phyloP scores from a whole-genome alignment of 306 rosid species.

The Betula pendula region DNA sequence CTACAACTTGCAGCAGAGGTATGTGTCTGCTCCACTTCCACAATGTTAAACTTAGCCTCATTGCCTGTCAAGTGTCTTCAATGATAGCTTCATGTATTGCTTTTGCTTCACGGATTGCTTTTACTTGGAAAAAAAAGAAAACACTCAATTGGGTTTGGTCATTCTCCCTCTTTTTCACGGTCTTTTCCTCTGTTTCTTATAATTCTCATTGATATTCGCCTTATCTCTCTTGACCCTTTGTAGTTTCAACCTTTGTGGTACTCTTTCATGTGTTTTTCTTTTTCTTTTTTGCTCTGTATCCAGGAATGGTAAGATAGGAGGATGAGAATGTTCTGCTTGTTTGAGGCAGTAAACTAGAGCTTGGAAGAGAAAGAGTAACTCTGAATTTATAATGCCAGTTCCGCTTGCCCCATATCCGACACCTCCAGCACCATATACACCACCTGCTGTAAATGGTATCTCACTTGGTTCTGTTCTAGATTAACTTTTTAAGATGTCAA shows the following conservation, averaged over 20 bases:
- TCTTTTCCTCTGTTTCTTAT: not conserved
- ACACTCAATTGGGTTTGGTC: constrained; percentile 24
- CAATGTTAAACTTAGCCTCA: constrained; percentile 43
- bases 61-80: constrained; percentile 19
- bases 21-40: constrained; percentile 44
- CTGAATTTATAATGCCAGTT: constrained; percentile 83
- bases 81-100: constrained; percentile 26
- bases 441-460: constrained; percentile 80
- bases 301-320: constrained; percentile 51
- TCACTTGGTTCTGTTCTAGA: constrained; percentile 12
- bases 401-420: constrained; percentile 99
- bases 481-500: constrained; percentile 25
- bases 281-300: constrained; percentile 33
- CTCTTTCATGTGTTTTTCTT: constrained; percentile 18
- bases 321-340: constrained; percentile 27
- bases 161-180: constrained; percentile 15
- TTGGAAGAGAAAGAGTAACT: constrained; percentile 36
- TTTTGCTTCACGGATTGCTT: constrained; percentile 32
- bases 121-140: constrained; percentile 20
- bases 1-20: constrained; percentile 35
- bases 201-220: not conserved
- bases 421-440: constrained; percentile 68
- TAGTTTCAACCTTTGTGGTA: constrained; percentile 23
- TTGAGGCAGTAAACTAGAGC: constrained; percentile 37
- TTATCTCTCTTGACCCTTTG: not conserved